Evolutionary conservation across 2,329 filamentous ascomycete genomes (phyloP), one percentile per base, ranked within the genome.

Genomic region (Phaeosphaeria sp.): DNA sequence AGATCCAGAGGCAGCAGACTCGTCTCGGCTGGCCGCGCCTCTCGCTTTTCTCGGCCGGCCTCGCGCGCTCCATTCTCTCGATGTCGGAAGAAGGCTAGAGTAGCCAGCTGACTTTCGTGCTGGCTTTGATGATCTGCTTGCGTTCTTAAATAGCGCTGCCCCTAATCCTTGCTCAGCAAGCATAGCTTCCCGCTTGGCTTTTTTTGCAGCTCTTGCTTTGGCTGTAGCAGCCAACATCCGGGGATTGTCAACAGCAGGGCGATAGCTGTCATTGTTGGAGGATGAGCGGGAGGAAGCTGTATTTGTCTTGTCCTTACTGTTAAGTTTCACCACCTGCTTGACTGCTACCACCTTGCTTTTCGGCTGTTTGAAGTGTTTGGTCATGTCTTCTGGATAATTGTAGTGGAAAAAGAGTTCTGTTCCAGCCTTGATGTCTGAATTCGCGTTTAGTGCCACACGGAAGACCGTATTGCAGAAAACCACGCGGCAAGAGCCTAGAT

Each of bases 401-500:
- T 96, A 95, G 71, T 94, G 86, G 75, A 94, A 96, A 71, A 92
- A 90, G 0, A 96, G 79, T 75, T 95, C 91, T 59, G 92, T 89
- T 22, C 91, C 91, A 3, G 85, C 82, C 57, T 84, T 82, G 68
- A 95, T 90, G 42, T 89, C 83, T 1, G 85, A 81, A 54, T 84
- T 80, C 0, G 91, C 90, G 47, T 85, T 87, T 66, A 95, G 90
- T 46, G 88, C 90, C 72, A 95, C 92, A 15, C 92, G 86, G 65
- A 89, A 70, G 1, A 91, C 88, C 22, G 89, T 89, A 66, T 92
- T 91, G 56, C 92, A 91, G 50, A 91, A 86, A 17, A 90, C 76
- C 52, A 92, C 89, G 56, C 85, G 85, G 1, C 90, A 85, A 62
- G 88, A 87, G 70, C 50, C 50, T 52, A 39, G 21, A 18, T 18